Conservation (phyloP, 2,329 filamentous ascomycete species). For the Beauveria sp. region DNA sequence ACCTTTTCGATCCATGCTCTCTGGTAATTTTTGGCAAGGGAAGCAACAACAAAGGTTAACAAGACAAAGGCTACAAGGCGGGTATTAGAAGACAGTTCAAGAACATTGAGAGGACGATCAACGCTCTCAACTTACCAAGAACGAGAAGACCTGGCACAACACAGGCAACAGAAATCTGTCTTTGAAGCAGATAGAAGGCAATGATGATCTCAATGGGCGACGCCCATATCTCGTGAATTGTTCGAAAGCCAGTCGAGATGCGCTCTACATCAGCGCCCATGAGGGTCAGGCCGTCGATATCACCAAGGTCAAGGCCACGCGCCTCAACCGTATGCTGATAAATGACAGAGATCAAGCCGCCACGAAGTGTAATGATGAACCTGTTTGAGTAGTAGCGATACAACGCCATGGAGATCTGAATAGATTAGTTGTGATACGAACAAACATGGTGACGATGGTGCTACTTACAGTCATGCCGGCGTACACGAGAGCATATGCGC, state of each 20-base stretch:
- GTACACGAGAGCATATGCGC: constrained; percentile 31
- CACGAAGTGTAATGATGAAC: neutral
- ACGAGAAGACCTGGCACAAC: constrained; percentile 34
- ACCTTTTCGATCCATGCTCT: constrained; percentile 23
- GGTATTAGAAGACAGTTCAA: too few species aligned
- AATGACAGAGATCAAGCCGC: neutral
- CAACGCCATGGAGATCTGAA: neutral
- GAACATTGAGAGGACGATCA: too few species aligned
- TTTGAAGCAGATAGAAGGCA: constrained; percentile 37
- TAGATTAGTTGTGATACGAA: neutral
- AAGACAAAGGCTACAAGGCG: constrained; percentile 8
- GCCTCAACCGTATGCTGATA: neutral
- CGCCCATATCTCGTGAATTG: constrained; percentile 34
- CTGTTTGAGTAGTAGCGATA: neutral
- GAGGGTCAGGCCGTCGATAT: constrained; percentile 23
- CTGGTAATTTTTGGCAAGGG: constrained; percentile 12
- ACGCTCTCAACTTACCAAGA: constrained; percentile 10
- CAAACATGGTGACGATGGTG: neutral
- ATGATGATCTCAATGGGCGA: constrained; percentile 33
- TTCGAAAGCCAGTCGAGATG: constrained; percentile 26
- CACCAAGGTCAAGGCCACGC: neutral
- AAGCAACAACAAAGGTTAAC: constrained; percentile 17
- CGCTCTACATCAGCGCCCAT: constrained; percentile 38
- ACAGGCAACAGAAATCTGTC: constrained; percentile 37
- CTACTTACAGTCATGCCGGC: constrained; percentile 31